Conservation (phyloP, 805 yeast species). For the Blastobotrys parvus region DNA sequence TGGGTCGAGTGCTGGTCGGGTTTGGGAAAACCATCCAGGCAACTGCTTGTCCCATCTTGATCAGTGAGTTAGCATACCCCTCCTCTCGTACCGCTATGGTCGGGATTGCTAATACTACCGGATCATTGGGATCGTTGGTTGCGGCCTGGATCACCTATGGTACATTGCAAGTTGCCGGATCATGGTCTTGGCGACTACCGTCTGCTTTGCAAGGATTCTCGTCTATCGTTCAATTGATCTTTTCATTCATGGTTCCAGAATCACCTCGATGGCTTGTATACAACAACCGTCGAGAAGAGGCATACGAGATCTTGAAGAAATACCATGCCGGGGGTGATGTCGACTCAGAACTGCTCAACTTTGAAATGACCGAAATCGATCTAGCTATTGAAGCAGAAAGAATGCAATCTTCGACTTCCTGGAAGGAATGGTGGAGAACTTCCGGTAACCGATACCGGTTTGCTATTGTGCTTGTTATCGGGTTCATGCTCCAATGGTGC, state of each 20-base stretch:
- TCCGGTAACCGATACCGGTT: constrained; percentile 8
- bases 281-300: constrained; percentile 43
- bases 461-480: constrained; percentile 2
- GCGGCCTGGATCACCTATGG: constrained; percentile 75
- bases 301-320: constrained; percentile 28
- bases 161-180: constrained; percentile 35
- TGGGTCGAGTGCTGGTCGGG: constrained; percentile 67
- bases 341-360: constrained; percentile 6
- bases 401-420: background rate
- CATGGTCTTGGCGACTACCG: constrained; percentile 65
- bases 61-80: constrained; percentile 61
- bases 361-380: constrained; percentile 12
- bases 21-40: constrained; percentile 67
- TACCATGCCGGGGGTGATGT: constrained; percentile 15
- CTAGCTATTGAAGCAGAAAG: constrained; percentile 4
- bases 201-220: constrained; percentile 60
- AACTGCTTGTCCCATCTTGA: constrained; percentile 73
- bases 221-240: constrained; percentile 44
- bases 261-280: constrained; percentile 77
- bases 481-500: constrained; percentile 9
- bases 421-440: constrained; percentile 8
- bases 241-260: constrained; percentile 62
- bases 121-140: constrained; percentile 61
- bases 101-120: constrained; percentile 60
- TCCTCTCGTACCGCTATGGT: constrained; percentile 53